Evolutionary conservation across 805 yeast genomes (phyloP).

Genomic region (Starmerella apis): DNA sequence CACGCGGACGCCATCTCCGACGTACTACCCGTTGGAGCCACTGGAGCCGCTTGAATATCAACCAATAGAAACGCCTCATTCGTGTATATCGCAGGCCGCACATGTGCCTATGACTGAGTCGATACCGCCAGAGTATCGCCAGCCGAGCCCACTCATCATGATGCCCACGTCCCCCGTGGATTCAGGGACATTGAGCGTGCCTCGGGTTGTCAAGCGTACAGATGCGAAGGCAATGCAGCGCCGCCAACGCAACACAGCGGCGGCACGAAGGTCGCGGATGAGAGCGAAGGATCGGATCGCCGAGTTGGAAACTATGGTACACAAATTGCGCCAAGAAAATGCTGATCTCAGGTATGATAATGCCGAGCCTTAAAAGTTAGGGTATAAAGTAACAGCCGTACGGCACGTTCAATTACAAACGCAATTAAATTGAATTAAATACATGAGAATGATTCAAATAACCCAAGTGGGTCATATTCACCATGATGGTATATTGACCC

Average conservation of each 20-base stretch:
- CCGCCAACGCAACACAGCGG: slow-evolving; percentile 84
- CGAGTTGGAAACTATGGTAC: slow-evolving; percentile 71
- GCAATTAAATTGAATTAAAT: too few relatives aligned
- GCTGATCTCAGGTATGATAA: slow-evolving; percentile 34
- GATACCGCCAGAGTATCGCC: background rate
- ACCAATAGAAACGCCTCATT: background rate
- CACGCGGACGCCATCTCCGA: slow-evolving; percentile 5
- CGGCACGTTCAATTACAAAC: too few relatives aligned
- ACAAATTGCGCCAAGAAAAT: slow-evolving; percentile 48
- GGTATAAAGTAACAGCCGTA: too few relatives aligned
- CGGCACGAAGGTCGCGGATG: slow-evolving; percentile 90
- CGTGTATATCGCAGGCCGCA: background rate
- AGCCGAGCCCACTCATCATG: background rate
- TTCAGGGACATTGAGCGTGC: background rate
- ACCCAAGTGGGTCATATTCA: too few relatives aligned
- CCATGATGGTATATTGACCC: too few relatives aligned
- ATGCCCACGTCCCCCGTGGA: background rate
- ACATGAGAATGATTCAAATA: too few relatives aligned
- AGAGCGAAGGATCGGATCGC: slow-evolving; percentile 80
- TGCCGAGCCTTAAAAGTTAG: too few relatives aligned
- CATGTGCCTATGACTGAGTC: background rate
- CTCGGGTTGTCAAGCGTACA: slow-evolving; percentile 18
- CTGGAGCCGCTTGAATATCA: slow-evolving; percentile 1
- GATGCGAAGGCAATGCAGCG: slow-evolving; percentile 32
- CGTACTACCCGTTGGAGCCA: background rate